Conservation (phyloP, 2,329 filamentous ascomycete species). For the Penicillium brevicompactum region DNA sequence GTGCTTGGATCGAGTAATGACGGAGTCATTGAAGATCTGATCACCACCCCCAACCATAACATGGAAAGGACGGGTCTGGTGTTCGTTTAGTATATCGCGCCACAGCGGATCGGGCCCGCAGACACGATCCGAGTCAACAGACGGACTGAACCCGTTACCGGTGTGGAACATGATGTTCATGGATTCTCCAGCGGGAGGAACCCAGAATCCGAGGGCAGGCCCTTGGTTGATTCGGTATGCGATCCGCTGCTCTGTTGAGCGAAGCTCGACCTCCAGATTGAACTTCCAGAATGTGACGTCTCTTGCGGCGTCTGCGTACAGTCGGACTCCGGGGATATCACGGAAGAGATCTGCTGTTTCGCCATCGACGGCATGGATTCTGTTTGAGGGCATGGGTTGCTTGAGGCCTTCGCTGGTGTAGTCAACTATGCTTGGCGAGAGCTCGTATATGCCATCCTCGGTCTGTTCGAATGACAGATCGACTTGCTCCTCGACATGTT, state of each 20-base stretch:
- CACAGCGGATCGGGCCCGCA: constrained; percentile 95
- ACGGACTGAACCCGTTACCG: constrained; percentile 91
- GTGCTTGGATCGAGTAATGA: constrained; percentile 71
- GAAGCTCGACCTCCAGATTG: constrained; percentile 88
- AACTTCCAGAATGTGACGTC: constrained; percentile 97
- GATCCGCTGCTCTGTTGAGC: constrained; percentile 75
- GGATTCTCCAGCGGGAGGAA: constrained; percentile 76
- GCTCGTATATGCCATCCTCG: constrained; percentile 80
- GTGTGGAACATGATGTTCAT: constrained; percentile 99
- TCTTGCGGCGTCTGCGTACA: constrained; percentile 80
- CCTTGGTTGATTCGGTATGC: constrained; percentile 95
- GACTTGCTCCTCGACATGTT: constrained; percentile 74
- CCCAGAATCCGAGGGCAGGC: constrained; percentile 89
- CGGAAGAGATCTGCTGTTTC: constrained; percentile 80
- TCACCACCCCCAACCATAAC: constrained; percentile 98
- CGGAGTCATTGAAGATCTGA: constrained; percentile 92
- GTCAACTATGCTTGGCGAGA: constrained; percentile 52
- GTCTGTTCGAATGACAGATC: constrained; percentile 81
- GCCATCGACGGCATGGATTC: constrained; percentile 61
- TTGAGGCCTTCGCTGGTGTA: constrained; percentile 41
- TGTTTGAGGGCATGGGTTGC: constrained; percentile 51
- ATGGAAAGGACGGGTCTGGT: constrained; percentile 91
- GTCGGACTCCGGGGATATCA: constrained; percentile 77
- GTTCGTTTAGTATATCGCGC: constrained; percentile 91
- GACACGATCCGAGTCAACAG: constrained; percentile 75